Conservation (phyloP, 345 rosid genomes). For the Rhodamnia rubescens region DNA sequence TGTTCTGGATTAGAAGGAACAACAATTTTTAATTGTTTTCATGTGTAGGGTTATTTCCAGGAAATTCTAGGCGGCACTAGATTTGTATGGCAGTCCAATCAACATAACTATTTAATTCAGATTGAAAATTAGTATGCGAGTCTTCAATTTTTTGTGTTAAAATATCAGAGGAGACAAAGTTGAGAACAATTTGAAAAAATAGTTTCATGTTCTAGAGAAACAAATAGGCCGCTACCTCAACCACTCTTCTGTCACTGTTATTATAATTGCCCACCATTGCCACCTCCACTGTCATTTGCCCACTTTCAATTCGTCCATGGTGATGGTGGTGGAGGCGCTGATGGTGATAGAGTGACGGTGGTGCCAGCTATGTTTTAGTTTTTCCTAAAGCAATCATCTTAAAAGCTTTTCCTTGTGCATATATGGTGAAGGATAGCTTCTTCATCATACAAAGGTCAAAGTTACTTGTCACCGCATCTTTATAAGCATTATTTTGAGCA, state of each 20-base stretch:
- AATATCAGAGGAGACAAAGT: not conserved
- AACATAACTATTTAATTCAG: not conserved
- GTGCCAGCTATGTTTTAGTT: not conserved
- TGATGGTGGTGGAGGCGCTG: not conserved
- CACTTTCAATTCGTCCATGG: not conserved
- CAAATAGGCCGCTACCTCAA: not conserved
- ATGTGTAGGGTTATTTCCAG: not conserved
- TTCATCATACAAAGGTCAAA: not conserved
- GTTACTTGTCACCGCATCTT: not conserved
- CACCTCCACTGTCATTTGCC: not conserved
- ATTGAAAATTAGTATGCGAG: not conserved
- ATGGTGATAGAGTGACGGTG: not conserved
- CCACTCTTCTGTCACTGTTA: not conserved
- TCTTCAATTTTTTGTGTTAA: not conserved
- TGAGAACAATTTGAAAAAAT: not conserved
- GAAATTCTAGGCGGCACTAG: not conserved
- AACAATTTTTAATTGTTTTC: not conserved
- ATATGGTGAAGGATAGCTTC: not conserved
- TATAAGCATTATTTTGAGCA: not conserved
- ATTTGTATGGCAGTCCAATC: not conserved
- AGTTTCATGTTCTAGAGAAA: not conserved
- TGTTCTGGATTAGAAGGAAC: not conserved
- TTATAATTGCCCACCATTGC: not conserved
- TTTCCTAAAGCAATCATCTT: not conserved
- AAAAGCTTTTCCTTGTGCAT: not conserved